Evolutionary conservation across 176 grass and related monocot genomes (phyloP).

Genomic region (Lolium multiflorum): DNA sequence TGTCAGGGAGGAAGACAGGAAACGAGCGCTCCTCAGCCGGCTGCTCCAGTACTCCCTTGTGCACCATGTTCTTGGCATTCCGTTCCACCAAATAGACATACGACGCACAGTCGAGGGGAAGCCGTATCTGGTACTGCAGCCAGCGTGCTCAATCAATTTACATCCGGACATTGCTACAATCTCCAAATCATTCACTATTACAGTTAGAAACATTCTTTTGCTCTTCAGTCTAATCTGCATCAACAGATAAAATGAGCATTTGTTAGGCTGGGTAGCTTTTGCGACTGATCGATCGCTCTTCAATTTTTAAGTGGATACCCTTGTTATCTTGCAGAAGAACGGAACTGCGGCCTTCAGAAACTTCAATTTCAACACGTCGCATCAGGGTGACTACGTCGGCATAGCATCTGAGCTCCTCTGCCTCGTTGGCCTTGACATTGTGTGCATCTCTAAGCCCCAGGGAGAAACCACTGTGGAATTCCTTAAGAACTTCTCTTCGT

Average conservation of each 20-base stretch:
- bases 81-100: conserved; percentile 60
- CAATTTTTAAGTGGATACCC: not conserved
- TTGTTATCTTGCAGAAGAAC: conserved; percentile 42
- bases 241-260: not conserved
- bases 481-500: conserved; percentile 59
- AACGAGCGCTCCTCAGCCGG: conserved; percentile 75
- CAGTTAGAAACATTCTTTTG: not conserved
- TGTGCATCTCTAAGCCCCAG: conserved; percentile 56
- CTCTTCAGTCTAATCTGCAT: not conserved
- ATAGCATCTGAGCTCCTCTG: conserved; percentile 73
- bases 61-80: conserved; percentile 55
- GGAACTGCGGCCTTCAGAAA: conserved; percentile 35
- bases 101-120: conserved; percentile 67
- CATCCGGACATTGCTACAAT: not conserved
- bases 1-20: conserved; percentile 69
- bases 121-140: conserved; percentile 65
- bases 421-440: conserved; percentile 85
- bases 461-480: conserved; percentile 54
- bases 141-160: not conserved
- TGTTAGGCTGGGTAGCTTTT: not conserved
- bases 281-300: not conserved
- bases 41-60: conserved; percentile 75
- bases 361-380: conserved; percentile 82
- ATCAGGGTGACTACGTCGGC: conserved; percentile 86
- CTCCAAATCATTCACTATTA: too few species aligned